phyloP scores from a whole-genome alignment of 2,329 filamentous ascomycete species.

The Ophiostoma perfectum region DNA sequence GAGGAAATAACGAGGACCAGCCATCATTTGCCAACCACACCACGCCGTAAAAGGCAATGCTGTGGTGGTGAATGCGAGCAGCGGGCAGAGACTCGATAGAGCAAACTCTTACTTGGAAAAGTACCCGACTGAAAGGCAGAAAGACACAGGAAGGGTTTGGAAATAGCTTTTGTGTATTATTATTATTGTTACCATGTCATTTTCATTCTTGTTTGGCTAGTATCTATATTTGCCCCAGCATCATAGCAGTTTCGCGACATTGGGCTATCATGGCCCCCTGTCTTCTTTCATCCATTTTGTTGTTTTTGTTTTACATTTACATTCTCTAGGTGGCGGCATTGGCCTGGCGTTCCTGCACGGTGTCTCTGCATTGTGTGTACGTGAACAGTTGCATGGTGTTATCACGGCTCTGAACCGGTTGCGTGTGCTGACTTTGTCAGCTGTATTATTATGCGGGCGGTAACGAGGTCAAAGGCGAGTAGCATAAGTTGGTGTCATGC shows the following conservation, averaged over 20 bases:
- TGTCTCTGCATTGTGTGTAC: no score
- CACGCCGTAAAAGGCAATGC: constrained; percentile 23
- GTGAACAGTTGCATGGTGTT: no score
- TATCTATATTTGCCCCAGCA: constrained; percentile 8
- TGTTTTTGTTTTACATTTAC: neutral
- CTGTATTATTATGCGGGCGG: no score
- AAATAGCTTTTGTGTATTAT: constrained; percentile 21
- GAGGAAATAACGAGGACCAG: constrained; percentile 21
- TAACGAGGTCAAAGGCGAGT: no score
- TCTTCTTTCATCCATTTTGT: neutral
- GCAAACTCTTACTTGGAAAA: no score
- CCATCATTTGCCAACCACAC: constrained; percentile 17
- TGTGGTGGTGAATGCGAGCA: no score
- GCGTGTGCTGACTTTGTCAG: no score
- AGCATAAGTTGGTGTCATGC: no score
- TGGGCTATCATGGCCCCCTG: neutral
- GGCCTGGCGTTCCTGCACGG: neutral
- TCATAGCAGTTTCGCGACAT: constrained; percentile 9
- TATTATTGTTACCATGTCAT: constrained; percentile 16
- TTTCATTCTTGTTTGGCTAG: constrained; percentile 17
- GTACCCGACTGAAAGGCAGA: neutral
- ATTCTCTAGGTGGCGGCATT: neutral
- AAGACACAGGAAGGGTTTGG: constrained; percentile 13
- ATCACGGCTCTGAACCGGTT: no score
- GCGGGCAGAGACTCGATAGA: neutral